Conservation (phyloP, 2,329 filamentous ascomycete species). For the Xylariales sp. region DNA sequence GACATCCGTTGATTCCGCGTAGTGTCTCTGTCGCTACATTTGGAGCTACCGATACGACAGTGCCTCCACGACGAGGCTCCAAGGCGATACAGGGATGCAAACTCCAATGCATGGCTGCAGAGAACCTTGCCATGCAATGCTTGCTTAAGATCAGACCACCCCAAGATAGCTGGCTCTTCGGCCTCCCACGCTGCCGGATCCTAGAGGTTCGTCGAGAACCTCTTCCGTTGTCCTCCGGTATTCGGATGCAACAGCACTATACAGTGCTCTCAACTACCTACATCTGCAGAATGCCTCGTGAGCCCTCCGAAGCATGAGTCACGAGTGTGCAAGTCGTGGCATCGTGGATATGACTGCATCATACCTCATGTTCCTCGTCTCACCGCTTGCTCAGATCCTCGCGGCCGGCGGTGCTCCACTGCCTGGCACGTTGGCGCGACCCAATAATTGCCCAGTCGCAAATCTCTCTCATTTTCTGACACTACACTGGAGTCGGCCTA, state of each 20-base stretch:
- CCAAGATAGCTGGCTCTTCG: slow-evolving; percentile 5
- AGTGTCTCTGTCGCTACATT: too few relatives aligned
- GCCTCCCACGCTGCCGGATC: slow-evolving; percentile 7
- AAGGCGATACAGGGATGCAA: too few relatives aligned
- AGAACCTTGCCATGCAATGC: neutral
- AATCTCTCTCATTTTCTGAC: neutral
- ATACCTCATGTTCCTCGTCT: neutral
- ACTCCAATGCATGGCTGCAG: slow-evolving; percentile 1
- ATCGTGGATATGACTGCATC: slow-evolving; percentile 6
- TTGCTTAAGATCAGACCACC: slow-evolving; percentile 3
- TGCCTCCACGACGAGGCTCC: too few relatives aligned
- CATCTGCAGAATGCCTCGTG: neutral
- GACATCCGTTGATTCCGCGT: too few relatives aligned
- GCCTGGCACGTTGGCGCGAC: slow-evolving; percentile 5
- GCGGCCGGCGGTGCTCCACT: slow-evolving; percentile 4
- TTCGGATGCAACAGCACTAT: too few relatives aligned
- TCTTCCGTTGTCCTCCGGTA: too few relatives aligned
- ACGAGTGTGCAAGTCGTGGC: slow-evolving; percentile 4
- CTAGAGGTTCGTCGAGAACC: neutral
- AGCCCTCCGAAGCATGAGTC: slow-evolving; percentile 3
- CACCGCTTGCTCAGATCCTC: slow-evolving; percentile 7
- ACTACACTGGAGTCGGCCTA: neutral
- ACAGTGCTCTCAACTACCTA: neutral
- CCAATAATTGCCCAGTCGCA: slow-evolving; percentile 3
- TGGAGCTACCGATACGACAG: too few relatives aligned